Evolutionary conservation across 2,329 filamentous ascomycete species (phyloP), one percentile per base, ranked within the genome.

Genomic region (Orbilia quercus): DNA sequence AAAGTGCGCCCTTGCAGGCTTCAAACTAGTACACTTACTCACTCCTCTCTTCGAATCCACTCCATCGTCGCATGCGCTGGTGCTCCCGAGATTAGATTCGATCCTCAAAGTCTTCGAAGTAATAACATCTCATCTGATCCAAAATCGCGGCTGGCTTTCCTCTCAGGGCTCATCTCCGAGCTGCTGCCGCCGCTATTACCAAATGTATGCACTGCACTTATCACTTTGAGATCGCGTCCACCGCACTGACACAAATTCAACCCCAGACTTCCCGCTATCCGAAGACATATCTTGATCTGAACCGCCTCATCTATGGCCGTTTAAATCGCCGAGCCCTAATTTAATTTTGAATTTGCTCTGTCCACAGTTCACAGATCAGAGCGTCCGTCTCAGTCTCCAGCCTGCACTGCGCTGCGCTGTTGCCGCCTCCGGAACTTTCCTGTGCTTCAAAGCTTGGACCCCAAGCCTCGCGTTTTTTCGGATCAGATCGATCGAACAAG

Each of bases 401-500:
- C 28, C 28, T 5, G 22, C 2, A 9, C 2, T 12, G 18, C 20
- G 12, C 18, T 22, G 45, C n/a, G 12, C 45, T 12, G 16, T 7
- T 48, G 36, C 59, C 48, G 25, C 48, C 16, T 36, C 38, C 48
- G 59, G 59, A 47, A 54, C 42, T 45, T 47, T 38, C 59, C 59
- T 54, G 23, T 28, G 23, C 45, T 14, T n/a, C 7, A 50, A 20
- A n/a, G 6, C 11, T 28, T 18, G 20, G 11, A 20, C 7, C n/a
- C 22, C 9, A 9, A n/a, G 2, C 4, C 42, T 2, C 7, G n/a
- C 20, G n/a, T n/a, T n/a, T n/a, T n/a, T n/a, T n/a, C n/a, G n/a
- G n/a, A n/a, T 9, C 28, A 31, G 28, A 31, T 31, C 9, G 28
- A 31, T 20, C 42, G 42, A 20, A 20, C 42, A n/a, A n/a, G n/a